Conservation (phyloP, 768 basidiomycete species). For the Dictyophora rubrovolvata region DNA sequence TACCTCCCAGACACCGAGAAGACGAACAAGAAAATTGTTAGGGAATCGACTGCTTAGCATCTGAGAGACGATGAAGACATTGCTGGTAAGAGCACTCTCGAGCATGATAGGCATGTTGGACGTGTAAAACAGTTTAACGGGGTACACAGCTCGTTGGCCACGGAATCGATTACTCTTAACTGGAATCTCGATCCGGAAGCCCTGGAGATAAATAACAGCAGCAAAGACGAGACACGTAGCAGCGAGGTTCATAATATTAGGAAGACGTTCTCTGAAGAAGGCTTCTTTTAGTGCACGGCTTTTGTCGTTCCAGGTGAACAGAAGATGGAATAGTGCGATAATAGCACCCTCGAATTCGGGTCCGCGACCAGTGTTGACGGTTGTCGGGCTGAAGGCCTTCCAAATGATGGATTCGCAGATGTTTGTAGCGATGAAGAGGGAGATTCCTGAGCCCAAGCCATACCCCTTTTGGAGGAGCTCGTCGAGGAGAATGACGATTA, state of each 20-base stretch:
- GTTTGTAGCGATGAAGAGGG: conserved; percentile 98
- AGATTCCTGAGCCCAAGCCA: conserved; percentile 96
- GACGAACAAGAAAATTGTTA: conserved; percentile 74
- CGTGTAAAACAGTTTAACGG: conserved; percentile 98
- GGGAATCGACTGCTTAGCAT: conserved; percentile 94
- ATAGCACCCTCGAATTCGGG: conserved; percentile 98
- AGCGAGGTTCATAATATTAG: conserved; percentile 96
- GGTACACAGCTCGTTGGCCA: conserved; percentile 92
- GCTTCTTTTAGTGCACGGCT: conserved; percentile 94
- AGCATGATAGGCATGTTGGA: conserved; percentile 99
- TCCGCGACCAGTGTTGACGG: conserved; percentile 94
- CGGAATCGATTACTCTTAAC: conserved; percentile 95
- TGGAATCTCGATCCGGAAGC: conserved; percentile 97
- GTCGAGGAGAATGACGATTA: conserved; percentile 97
- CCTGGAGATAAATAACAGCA: conserved; percentile 95
- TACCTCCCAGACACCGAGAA: conserved; percentile 98
- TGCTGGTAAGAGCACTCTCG: conserved; percentile 83
- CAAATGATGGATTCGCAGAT: conserved; percentile 99
- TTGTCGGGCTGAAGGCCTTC: conserved; percentile 99
- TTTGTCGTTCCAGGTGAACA: conserved; percentile 99
- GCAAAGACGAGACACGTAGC: conserved; percentile 89
- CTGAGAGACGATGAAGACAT: conserved; percentile 93
- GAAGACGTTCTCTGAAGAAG: conserved; percentile 94
- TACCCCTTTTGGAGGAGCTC: conserved; percentile 99
- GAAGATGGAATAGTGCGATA: conserved; percentile 90